A percentile compares a stretch with the other conserved stretches of the same genome.
Conservation (phyloP, 2,329 filamentous ascomycete genomes). For the Neofusicoccum umdonicola region DNA sequence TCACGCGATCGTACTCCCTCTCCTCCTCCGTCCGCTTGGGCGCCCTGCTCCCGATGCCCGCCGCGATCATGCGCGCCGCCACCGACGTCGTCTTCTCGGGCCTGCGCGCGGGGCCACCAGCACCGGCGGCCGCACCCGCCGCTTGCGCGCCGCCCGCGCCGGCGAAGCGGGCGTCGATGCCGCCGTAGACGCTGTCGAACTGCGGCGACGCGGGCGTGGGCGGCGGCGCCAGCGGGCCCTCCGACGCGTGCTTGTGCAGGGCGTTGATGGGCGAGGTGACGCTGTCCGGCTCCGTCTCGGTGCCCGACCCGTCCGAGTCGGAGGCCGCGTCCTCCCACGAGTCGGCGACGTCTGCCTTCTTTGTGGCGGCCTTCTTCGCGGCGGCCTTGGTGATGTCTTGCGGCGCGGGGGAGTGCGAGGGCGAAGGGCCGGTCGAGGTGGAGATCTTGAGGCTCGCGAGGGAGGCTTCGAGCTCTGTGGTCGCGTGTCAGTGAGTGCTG, state of each 20-base stretch:
- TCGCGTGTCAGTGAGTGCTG: conserved; percentile 9
- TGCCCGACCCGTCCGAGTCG: conserved; percentile 22
- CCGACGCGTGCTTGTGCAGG: conserved; percentile 22
- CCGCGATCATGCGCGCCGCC: conserved; percentile 84
- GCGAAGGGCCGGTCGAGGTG: conserved; percentile 26
- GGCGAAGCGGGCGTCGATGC: conserved; percentile 8
- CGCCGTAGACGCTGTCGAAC: conserved; percentile 14
- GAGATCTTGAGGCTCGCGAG: conserved; percentile 37
- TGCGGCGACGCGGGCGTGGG: conserved; percentile 37
- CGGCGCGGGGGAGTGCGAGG: conserved; percentile 22
- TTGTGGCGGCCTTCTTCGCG: conserved; percentile 32
- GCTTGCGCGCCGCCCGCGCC: conserved; percentile 6
- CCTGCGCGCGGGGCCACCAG: conserved; percentile 38
- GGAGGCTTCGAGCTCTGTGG: conserved; percentile 35
- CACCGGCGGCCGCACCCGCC: conserved; percentile 23
- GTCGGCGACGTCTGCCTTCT: conserved; percentile 52
- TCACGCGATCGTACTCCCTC: conserved; percentile 76
- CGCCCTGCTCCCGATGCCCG: conserved; percentile 76
- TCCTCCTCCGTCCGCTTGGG: conserved; percentile 86
- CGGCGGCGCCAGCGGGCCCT: conserved; percentile 28
- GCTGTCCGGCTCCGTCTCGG: conserved; percentile 23
- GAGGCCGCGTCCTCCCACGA: conserved; percentile 73
- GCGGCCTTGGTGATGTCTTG: conserved; percentile 25
- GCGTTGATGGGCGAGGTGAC: conserved; percentile 28
- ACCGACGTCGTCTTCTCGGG: conserved; percentile 95